Percentiles rank a stretch among this genome's conserved stretches.
Evolutionary conservation across 1,284 basidiomycete genomes (phyloP).

Genomic region (Phlebopus sp.): DNA sequence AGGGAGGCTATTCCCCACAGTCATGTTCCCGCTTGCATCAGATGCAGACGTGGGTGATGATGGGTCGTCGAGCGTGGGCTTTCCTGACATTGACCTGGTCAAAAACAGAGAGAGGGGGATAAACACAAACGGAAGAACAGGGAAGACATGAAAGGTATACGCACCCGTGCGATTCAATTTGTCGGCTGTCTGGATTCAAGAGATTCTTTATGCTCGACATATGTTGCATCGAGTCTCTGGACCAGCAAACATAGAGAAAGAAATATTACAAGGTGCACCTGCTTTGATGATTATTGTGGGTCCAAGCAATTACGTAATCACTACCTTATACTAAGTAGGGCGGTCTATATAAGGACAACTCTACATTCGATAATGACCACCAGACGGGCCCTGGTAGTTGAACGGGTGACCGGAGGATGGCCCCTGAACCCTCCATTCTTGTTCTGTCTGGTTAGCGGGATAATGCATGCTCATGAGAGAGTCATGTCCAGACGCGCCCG

Average conservation of each 20-base stretch:
- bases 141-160: conserved; percentile 20
- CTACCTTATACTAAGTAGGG: background rate
- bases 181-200: conserved; percentile 49
- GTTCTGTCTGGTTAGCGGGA: conserved; percentile 9
- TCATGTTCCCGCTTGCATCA: conserved; percentile 20
- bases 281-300: conserved; percentile 27
- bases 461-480: conserved; percentile 17
- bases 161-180: conserved; percentile 38
- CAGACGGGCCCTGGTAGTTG: conserved; percentile 16
- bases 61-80: conserved; percentile 16
- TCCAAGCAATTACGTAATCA: conserved; percentile 32
- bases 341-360: background rate
- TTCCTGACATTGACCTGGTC: conserved; percentile 15
- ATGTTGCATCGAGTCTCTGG: conserved; percentile 18
- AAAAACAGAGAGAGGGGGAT: conserved; percentile 19
- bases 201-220: conserved; percentile 56
- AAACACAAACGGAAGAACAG: conserved; percentile 9
- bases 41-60: conserved; percentile 25
- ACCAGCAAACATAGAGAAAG: conserved; percentile 4
- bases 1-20: conserved; percentile 3
- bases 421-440: conserved; percentile 20
- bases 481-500: conserved; percentile 4
- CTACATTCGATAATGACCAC: conserved; percentile 22
- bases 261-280: background rate
- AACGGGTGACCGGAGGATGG: conserved; percentile 18